Evolutionary conservation across 2,329 filamentous ascomycete species (phyloP).

Genomic region (Fusarium transvaalense): DNA sequence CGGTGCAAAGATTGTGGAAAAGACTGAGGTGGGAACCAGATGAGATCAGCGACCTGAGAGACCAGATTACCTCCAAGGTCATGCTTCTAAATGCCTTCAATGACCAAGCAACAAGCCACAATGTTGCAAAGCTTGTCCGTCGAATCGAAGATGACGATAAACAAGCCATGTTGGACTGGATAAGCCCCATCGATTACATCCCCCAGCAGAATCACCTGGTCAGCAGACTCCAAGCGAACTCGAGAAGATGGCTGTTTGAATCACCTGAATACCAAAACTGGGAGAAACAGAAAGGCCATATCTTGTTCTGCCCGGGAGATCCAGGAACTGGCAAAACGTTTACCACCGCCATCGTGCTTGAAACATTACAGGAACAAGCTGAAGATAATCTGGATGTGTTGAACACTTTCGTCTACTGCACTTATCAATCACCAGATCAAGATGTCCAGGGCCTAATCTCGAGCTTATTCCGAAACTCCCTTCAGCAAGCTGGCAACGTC

Average conservation of each 20-base stretch:
- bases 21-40: background rate
- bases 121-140: background rate
- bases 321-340: background rate
- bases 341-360: background rate
- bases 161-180: accelerated
- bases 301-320: background rate
- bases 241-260: background rate
- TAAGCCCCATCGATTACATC: background rate
- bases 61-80: accelerated
- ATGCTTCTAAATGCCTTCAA: accelerated
- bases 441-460: background rate
- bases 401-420: background rate
- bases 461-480: background rate
- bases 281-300: accelerated
- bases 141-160: background rate
- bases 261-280: accelerated
- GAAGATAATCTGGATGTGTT: accelerated
- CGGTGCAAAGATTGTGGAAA: background rate
- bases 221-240: background rate
- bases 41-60: background rate
- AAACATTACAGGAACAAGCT: background rate
- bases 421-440: accelerated
- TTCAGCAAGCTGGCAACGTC: accelerated
- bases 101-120: background rate
- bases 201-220: background rate